Percentiles rank a stretch among this genome's conserved stretches.
phyloP scores from a whole-genome alignment of 148 eudicot species.

The Nyssa sinensis region DNA sequence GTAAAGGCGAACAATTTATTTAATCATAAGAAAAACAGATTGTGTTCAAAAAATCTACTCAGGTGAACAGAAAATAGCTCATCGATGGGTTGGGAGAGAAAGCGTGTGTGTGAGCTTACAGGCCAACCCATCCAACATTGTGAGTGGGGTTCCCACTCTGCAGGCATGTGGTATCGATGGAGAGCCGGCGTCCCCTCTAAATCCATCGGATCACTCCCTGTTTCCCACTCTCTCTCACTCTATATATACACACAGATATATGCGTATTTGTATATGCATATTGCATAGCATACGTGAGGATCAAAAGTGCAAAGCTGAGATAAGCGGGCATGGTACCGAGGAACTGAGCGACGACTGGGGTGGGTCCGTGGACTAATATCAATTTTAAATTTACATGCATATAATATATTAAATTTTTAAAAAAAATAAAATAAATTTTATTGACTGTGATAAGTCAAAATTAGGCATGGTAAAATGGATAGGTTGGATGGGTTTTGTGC shows the following conservation, averaged over 20 bases:
- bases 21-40: neutral
- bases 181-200: conserved; percentile 48
- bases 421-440: no score
- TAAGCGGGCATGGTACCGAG: no score
- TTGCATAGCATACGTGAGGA: no score
- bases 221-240: neutral
- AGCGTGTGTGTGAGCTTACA: conserved; percentile 31
- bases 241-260: no score
- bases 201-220: conserved; percentile 43
- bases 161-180: conserved; percentile 75
- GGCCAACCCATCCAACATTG: conserved; percentile 95
- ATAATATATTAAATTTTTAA: no score
- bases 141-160: conserved; percentile 89
- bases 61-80: neutral
- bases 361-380: no score
- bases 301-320: no score
- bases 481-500: no score
- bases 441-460: no score
- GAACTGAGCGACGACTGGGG: no score
- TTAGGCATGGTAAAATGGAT: no score
- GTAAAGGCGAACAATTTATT: neutral
- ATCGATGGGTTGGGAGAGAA: neutral
- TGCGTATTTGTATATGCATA: neutral
- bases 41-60: neutral
- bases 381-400: no score